Evolutionary conservation across 495 filamentous ascomycete genomes (phyloP), one percentile per base, ranked within the genome.

Genomic region (Podospora anserina): DNA sequence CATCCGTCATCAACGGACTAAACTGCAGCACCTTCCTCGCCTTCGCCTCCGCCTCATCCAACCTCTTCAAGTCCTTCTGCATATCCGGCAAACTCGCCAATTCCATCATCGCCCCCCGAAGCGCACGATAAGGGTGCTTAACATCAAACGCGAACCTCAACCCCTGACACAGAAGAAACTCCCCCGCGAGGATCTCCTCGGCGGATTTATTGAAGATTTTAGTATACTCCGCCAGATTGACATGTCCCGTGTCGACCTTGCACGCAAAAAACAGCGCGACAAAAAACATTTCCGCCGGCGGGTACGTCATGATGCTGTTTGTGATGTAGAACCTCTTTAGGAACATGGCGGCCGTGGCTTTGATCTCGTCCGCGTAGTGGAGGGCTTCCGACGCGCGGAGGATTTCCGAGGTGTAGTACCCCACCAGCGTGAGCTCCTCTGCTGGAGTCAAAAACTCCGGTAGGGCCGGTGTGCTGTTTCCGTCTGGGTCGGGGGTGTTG

Each of bases 81-180:
- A 82, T 78, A 20, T 78, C 79, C 2, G 76, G 89, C 30, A 88
- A 75, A 11, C 77, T 69, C 63, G 78, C 72, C 49, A 98, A 82
- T 75, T 97, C 94, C 88, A 97, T 92, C 64, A 91, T 79, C 19
- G 88, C 90, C 32, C 94, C 95, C 74, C 94, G 90, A 2, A 98
- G 81, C 2, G 90, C 92, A 49, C 93, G 90, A 76, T 91, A 93
- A 3, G 96, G 95, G 78, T 98, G 96, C 68, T 91, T 87, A 3
- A 98, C 90, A 69, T 97, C 92, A 72, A 98, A 92, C 44, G 91
- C 91, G 81, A 97, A 99, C 61, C 94, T 86, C n/a, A 98, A 87
- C 26, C 91, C 92, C 78, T 97, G 94, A 67, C 92, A 94, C 30
- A 99, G 83, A 32, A 97, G 83, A 76, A 93, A 97, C 76, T 99